Percentiles rank a stretch among this genome's conserved stretches.
Evolutionary conservation across 345 rosid species (phyloP).

Genomic region (Passiflora organensis): DNA sequence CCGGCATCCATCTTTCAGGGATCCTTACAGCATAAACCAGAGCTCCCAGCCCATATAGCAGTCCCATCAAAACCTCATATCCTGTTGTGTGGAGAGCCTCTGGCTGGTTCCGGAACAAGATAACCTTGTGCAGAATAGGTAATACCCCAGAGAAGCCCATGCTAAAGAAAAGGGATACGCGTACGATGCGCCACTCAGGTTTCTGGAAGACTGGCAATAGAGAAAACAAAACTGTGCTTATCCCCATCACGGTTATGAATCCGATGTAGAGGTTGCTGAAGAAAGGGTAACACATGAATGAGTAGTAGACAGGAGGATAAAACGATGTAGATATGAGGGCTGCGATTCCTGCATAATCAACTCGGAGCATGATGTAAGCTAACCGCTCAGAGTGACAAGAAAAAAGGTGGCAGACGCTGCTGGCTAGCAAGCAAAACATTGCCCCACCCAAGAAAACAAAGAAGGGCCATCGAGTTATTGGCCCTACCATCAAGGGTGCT

Average conservation of each 20-base stretch:
- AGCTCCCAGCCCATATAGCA: conserved; percentile 65
- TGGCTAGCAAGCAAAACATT: conserved; percentile 88
- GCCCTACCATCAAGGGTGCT: neutral
- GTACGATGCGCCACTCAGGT: conserved; percentile 58
- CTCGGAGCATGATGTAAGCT: conserved; percentile 85
- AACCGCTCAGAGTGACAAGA: conserved; percentile 82
- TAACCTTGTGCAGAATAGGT: conserved; percentile 73
- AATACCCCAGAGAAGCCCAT: conserved; percentile 82
- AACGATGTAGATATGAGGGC: conserved; percentile 86
- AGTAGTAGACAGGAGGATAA: conserved; percentile 87
- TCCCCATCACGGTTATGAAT: conserved; percentile 72
- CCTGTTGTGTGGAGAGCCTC: conserved; percentile 91
- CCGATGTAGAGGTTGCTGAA: conserved; percentile 86
- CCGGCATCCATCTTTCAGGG: conserved; percentile 94
- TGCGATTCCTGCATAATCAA: conserved; percentile 89
- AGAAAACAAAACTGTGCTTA: conserved; percentile 56
- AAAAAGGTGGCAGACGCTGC: conserved; percentile 84
- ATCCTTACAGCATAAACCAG: conserved; percentile 72
- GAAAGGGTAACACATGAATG: conserved; percentile 90
- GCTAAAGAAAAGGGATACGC: conserved; percentile 72
- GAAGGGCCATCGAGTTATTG: conserved; percentile 75
- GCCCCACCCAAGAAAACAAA: conserved; percentile 88
- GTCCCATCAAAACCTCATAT: conserved; percentile 82
- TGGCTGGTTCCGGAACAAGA: conserved; percentile 72
- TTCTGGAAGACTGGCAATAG: conserved; percentile 78